Base-by-base conservation (phyloP, 805 yeast species). In the Yarrowia yakushimensis region DNA sequence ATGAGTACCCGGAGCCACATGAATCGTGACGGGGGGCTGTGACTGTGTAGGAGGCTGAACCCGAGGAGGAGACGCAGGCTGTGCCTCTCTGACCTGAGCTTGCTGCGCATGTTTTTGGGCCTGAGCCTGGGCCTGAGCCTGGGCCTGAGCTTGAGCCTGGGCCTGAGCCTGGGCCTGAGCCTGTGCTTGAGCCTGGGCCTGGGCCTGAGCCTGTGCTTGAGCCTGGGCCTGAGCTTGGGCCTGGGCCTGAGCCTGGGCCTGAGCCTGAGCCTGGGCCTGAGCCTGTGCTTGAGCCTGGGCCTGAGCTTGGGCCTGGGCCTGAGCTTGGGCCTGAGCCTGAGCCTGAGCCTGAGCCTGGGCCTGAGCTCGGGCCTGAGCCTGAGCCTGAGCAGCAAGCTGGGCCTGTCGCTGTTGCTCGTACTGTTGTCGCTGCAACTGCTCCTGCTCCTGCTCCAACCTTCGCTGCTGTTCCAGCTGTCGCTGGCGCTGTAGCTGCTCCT, bases 91-190 rank as follows among this genome's bases (percentile, higher is more conserved):
- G 31, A 17, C 64, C 54, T 63, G 69, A 20, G 67, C 67, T 22
- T 63, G 62, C 23, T 46, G 60, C 41, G 31, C 54, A 30, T 39
- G 62, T 20, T 31, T 59, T 18, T 61, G 65, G 20, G 69, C 65
- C 22, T 63, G 69, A 12, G 67, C 68, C 43, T 62, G 65, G 3
- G 64, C 65, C 36, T 62, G 64, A 8, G 46, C 62, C 60, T 60
- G 65, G 11, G 55, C 66, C 42, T 65, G 64, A 4, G 57, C 63
- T 37, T 50, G 68, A 25, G 63, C 64, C 57, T 63, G 66, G 12
- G 66, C 63, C 22, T 54, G 66, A n/a, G 65, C 55, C 30, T 46
- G 68, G 39, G 60, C 65, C 43, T 55, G 64, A 31, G 45, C 65
- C 31, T 25, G 65, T 42, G 48, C 66, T 61, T 37, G 65, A 7